These are phyloP conservation scores for Populus pruinosa DNA, from an alignment of 345 rosid genomes.

Conservation along the genomic window DNA sequence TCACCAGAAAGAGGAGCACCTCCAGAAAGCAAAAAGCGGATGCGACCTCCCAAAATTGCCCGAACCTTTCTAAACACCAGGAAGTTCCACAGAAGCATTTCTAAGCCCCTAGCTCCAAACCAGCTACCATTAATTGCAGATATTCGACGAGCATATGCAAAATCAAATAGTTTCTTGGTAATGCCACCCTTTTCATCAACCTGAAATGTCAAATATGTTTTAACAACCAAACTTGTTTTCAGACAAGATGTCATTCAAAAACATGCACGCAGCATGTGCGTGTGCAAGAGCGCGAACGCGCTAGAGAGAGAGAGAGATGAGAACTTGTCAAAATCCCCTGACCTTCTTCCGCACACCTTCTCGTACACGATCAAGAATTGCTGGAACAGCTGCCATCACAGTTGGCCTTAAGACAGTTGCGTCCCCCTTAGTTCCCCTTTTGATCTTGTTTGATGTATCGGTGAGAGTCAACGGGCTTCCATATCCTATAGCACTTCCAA, in stretches of 20 bases:
- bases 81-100: slow-evolving; percentile 74
- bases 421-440: slow-evolving; percentile 88
- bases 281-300: neutral
- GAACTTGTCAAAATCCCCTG: slow-evolving; percentile 9
- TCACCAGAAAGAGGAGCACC: slow-evolving; percentile 97
- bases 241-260: slow-evolving; percentile 3
- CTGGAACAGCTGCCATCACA: slow-evolving; percentile 96
- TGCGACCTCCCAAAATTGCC: slow-evolving; percentile 82
- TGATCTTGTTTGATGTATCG: slow-evolving; percentile 88
- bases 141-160: slow-evolving; percentile 86
- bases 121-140: slow-evolving; percentile 94
- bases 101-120: slow-evolving; percentile 96
- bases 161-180: slow-evolving; percentile 69
- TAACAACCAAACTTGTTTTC: slow-evolving; percentile 2
- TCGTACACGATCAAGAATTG: slow-evolving; percentile 96
- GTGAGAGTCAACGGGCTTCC: slow-evolving; percentile 95
- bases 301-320: neutral
- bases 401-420: slow-evolving; percentile 78
- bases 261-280: neutral
- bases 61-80: slow-evolving; percentile 81
- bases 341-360: slow-evolving; percentile 98
- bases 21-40: slow-evolving; percentile 93
- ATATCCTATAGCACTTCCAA: slow-evolving; percentile 93
- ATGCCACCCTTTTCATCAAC: slow-evolving; percentile 84
- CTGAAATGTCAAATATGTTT: slow-evolving; percentile 38